phyloP scores from a whole-genome alignment of 805 yeast genomes.

The Spathaspora sp. region DNA sequence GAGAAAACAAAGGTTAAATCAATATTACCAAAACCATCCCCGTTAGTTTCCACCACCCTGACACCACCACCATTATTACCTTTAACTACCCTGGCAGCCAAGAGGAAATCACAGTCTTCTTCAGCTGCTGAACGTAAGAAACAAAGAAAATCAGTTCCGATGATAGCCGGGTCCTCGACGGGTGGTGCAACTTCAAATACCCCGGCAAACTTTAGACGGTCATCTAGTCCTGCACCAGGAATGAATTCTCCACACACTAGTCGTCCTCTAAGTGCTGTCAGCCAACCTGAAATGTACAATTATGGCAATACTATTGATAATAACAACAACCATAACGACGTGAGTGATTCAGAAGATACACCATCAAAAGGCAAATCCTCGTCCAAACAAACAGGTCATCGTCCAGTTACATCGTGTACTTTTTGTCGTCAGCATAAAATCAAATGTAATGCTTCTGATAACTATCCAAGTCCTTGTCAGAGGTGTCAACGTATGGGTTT shows the following conservation, averaged over 20 bases:
- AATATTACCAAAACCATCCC: conserved; percentile 40
- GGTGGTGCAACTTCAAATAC: background rate
- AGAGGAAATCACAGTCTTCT: background rate
- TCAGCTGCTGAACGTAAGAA: background rate
- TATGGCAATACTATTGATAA: background rate
- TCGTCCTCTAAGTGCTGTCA: background rate
- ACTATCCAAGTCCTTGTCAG: conserved; percentile 77
- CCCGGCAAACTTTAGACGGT: background rate
- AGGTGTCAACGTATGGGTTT: conserved; percentile 79
- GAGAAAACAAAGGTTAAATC: conserved; percentile 39
- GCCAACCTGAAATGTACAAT: background rate
- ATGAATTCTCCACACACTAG: background rate
- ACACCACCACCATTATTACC: conserved; percentile 4
- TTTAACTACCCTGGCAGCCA: background rate
- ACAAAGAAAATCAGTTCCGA: background rate
- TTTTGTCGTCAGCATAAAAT: conserved; percentile 94
- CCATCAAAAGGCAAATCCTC: conserved; percentile 4
- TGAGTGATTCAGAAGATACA: background rate
- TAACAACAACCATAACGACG: background rate
- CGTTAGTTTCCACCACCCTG: conserved; percentile 12
- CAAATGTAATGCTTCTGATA: conserved; percentile 85
- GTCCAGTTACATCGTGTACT: conserved; percentile 91
- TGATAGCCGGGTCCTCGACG: background rate
- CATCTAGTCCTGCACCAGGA: background rate
- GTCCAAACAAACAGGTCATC: conserved; percentile 44